Evolutionary conservation across 2,329 filamentous ascomycete species (phyloP).

Genomic region (Diaporthe ilicicola): DNA sequence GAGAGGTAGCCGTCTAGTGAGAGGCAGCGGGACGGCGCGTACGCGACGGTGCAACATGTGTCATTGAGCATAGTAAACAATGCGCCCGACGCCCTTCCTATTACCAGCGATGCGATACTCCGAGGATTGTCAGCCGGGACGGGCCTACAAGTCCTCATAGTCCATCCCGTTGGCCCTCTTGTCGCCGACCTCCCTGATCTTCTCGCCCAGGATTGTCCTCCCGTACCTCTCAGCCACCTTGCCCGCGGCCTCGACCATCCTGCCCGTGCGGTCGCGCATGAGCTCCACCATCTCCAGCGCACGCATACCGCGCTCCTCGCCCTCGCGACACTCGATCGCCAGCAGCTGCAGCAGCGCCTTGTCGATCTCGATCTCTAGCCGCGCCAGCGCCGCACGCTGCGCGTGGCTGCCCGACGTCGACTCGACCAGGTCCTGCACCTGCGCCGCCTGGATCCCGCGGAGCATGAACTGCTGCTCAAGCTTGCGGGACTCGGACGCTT

Average conservation of each 20-base stretch:
- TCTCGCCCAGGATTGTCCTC: conserved; percentile 80
- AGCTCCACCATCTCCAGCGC: conserved; percentile 89
- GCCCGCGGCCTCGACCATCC: conserved; percentile 89
- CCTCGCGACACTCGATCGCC: conserved; percentile 88
- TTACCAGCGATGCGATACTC: background rate
- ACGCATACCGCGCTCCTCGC: conserved; percentile 93
- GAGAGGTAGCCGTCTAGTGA: background rate
- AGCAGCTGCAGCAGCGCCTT: conserved; percentile 90
- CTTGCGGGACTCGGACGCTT: conserved; percentile 60
- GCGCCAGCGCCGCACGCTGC: conserved; percentile 73
- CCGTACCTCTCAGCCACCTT: conserved; percentile 91
- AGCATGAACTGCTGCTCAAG: conserved; percentile 87
- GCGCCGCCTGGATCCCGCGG: conserved; percentile 73
- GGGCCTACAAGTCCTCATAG: background rate
- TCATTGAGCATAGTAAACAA: background rate
- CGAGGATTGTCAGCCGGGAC: background rate
- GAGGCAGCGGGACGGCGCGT: background rate
- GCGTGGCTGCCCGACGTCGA: conserved; percentile 70
- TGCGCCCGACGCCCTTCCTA: background rate
- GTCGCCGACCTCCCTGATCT: conserved; percentile 89
- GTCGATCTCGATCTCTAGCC: conserved; percentile 85
- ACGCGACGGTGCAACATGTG: background rate
- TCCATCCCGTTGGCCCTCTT: conserved; percentile 68
- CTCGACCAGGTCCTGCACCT: conserved; percentile 78
- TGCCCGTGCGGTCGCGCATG: conserved; percentile 84